These are phyloP conservation scores for Colletotrichum noveboracense DNA, from an alignment of 2,329 filamentous ascomycete species.

Conservation along the genomic window DNA sequence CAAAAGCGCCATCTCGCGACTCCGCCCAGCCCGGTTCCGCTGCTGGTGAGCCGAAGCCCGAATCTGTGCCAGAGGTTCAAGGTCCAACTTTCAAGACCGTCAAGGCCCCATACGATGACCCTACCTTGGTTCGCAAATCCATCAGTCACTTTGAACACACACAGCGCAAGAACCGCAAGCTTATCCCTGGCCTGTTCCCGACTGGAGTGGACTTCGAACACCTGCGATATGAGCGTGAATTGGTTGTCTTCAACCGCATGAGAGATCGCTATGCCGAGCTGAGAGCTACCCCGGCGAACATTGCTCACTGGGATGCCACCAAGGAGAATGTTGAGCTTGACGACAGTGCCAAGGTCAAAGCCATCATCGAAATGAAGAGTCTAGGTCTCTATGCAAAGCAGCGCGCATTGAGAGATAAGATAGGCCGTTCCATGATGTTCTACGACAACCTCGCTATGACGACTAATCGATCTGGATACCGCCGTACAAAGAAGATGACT, in stretches of 20 bases:
- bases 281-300: constrained; percentile 81
- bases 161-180: constrained; percentile 75
- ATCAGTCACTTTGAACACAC: constrained; percentile 85
- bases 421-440: constrained; percentile 91
- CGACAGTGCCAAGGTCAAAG: constrained; percentile 84
- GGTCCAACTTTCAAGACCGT: constrained; percentile 71
- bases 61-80: constrained; percentile 36
- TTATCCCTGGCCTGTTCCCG: constrained; percentile 88
- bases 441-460: constrained; percentile 98
- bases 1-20: constrained; percentile 26
- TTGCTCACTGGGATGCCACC: constrained; percentile 84
- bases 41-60: constrained; percentile 39
- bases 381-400: constrained; percentile 89
- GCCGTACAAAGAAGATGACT: constrained; percentile 96
- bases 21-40: constrained; percentile 38
- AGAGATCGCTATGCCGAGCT: constrained; percentile 83
- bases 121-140: constrained; percentile 50
- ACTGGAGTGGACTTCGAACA: constrained; percentile 88
- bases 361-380: constrained; percentile 94
- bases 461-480: constrained; percentile 88
- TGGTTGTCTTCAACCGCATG: constrained; percentile 89
- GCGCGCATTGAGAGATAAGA: constrained; percentile 80
- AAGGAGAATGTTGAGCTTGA: constrained; percentile 73
- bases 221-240: constrained; percentile 84
- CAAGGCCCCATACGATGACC: constrained; percentile 71